Conservation (phyloP, 2,329 filamentous ascomycete species). For the Penicillium expansum region DNA sequence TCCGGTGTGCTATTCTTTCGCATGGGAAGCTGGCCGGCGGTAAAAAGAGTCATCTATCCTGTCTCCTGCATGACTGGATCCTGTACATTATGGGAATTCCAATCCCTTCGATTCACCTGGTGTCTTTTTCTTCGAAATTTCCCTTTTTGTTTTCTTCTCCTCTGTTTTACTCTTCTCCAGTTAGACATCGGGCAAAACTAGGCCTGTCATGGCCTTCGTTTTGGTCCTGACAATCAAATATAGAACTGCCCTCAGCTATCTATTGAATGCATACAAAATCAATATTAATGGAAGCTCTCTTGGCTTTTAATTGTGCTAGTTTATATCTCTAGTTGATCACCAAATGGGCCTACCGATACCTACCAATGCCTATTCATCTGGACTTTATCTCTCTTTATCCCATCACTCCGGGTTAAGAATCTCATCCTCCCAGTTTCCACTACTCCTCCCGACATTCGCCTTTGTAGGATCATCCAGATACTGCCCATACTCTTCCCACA, state of each 20-base stretch:
- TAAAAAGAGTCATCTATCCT: constrained; percentile 22
- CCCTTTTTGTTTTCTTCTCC: constrained; percentile 8
- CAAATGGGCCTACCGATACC: not conserved
- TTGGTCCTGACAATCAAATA: constrained; percentile 15
- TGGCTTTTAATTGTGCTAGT: not conserved
- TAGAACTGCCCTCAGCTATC: constrained; percentile 14
- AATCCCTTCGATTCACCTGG: constrained; percentile 33
- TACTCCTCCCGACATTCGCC: not conserved
- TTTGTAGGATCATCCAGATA: constrained; percentile 41
- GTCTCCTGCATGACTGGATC: constrained; percentile 34
- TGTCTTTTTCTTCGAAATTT: constrained; percentile 30
- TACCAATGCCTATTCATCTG: not conserved
- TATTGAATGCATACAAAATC: constrained; percentile 26
- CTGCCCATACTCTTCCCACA: constrained; percentile 72
- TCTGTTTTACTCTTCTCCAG: constrained; percentile 15
- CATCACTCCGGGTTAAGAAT: constrained; percentile 23
- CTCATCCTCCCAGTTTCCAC: constrained; percentile 29
- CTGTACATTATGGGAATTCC: constrained; percentile 42
- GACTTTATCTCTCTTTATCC: not conserved
- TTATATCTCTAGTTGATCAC: not conserved
- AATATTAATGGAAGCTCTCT: not conserved
- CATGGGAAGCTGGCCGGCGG: constrained; percentile 25
- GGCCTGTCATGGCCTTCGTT: constrained; percentile 6
- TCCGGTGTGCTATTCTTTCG: constrained; percentile 26
- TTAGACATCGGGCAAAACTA: constrained; percentile 17